These are phyloP conservation scores for Amylocystis lapponica DNA, from an alignment of 768 basidiomycete genomes.

Conservation along the genomic window DNA sequence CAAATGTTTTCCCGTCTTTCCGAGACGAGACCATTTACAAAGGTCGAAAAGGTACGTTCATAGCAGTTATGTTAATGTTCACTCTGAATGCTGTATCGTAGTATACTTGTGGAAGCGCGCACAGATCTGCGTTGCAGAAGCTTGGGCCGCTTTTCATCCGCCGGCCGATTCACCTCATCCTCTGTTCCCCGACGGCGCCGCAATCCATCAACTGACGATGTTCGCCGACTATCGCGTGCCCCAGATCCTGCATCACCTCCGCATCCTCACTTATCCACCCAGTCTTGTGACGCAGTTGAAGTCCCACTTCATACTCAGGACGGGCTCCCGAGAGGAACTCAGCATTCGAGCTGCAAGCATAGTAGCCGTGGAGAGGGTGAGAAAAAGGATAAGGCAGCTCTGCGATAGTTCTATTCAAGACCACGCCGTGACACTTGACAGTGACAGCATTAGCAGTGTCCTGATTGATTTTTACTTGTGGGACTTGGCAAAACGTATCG, in stretches of 20 bases:
- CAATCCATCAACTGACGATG: conserved; percentile 78
- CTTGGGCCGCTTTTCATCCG: conserved; percentile 90
- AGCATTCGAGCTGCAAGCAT: conserved; percentile 78
- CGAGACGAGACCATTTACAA: conserved; percentile 60
- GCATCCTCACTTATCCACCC: conserved; percentile 67
- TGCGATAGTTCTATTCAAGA: conserved; percentile 1
- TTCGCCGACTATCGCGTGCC: conserved; percentile 93
- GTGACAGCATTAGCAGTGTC: conserved; percentile 56
- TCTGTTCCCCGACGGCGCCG: conserved; percentile 63
- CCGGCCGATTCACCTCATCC: conserved; percentile 46
- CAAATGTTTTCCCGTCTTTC: conserved; percentile 68
- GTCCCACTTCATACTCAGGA: conserved; percentile 37
- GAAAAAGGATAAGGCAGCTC: conserved; percentile 46
- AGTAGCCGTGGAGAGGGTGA: conserved; percentile 69
- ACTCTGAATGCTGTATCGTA: conserved; percentile 26
- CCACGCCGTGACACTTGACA: conserved; percentile 14
- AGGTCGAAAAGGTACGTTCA: conserved; percentile 49
- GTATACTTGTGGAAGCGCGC: conserved; percentile 88
- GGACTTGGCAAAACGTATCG: conserved; percentile 78
- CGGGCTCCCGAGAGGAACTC: conserved; percentile 66
- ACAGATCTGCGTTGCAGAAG: conserved; percentile 87
- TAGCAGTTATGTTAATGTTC: not conserved
- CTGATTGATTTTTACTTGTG: conserved; percentile 89
- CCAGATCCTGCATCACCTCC: conserved; percentile 82
- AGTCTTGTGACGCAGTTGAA: conserved; percentile 48